Base-by-base conservation (phyloP, 768 basidiomycete genomes). In the Lactarius sp. region DNA sequence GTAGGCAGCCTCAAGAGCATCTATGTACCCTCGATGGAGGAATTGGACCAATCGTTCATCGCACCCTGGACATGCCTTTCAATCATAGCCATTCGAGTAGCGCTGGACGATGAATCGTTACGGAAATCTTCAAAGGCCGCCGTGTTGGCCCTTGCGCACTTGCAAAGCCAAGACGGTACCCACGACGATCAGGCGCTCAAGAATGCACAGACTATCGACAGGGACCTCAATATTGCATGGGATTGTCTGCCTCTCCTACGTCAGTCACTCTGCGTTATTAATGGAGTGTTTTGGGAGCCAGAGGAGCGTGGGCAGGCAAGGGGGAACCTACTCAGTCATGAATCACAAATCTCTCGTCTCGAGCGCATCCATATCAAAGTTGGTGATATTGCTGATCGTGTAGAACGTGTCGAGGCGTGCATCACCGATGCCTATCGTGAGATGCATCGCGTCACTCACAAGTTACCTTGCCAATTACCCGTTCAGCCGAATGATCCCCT, bases 1-100 rank as follows among this genome's bases (percentile, higher is more conserved):
- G n/a, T 60, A 13, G 52, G 52, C 20, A 42, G 10, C 22, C 22
- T 37, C 13, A 57, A 64, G 51, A 59, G 31, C 46, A 49, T 49
- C 18, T 5, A 20, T 8, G 8, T 18, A 46, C 18, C 4, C n/a
- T 20, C n/a, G 44, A 2, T 1, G 44, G n/a, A 4, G 16, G 14
- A 16, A n/a, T n/a, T 8, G 16, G 42, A 42, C 14, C 42, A 42
- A 18, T 42, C 7, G 16, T 42, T 42, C 47, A 13, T 22, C 12
- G n/a, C 6, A 22, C 47, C 3, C 22, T 49, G 47, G 47, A 49
- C 47, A 4, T 49, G 47, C 22, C 47, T 49, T 49, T 49, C 47
- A 10, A 27, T 49, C 12, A 4, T 49, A 22, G 47, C 22, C 22
- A 12, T 49, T 49, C 47, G 22, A 27, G 3, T 2, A 8, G 22